Evolutionary conservation across 2,329 filamentous ascomycete species (phyloP), one percentile per base, ranked within the genome.

Genomic region (Colletotrichum musae): DNA sequence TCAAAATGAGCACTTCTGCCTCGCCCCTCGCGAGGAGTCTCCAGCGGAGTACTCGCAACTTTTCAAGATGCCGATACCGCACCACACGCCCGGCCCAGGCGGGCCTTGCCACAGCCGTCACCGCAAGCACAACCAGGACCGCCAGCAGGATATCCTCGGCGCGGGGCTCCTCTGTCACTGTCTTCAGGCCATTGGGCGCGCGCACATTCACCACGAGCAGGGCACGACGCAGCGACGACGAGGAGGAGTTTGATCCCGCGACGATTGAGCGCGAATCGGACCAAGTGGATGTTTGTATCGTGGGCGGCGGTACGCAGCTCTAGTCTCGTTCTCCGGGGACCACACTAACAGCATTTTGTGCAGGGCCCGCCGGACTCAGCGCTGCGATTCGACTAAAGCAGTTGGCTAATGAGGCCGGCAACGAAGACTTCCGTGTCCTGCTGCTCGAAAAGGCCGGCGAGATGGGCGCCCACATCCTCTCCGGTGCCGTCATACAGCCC

Each of bases 331-430:
- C 3, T 32, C 5, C 26, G 18, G 36, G 13, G 21, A 9, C 10
- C n/a, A 24, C 7, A 28, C 54, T 63, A 24, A 66, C 48, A 26
- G 41, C 15, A 12, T 24, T 18, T 10, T 24, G n/a, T 21, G 28
- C 75, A 89, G 89, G 96, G n/a, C 96, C 96, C 61, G 94, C 96
- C 60, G 96, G 96, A 69, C 88, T 99, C 73, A 93, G 93, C 74
- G 95, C 96, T 54, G 96, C 95, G 58, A 99, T 99, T 78, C 92
- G 93, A 73, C 85, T 99, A 64, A 98, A 98, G 86, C 95, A 99
- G 82, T 87, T 98, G 58, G 96, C 96, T 74, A 98, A 95, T 77
- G 94, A 95, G 77, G 94, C 93, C 41, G 95, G 96, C 72, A 97
- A 98, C 80, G 94, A 98, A 72, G 95, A 98, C 72, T 98, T 99